Evolutionary conservation across 352 stramenopile genomes (phyloP), one percentile per base, ranked within the genome.

Genomic region (Phytophthora litchii): DNA sequence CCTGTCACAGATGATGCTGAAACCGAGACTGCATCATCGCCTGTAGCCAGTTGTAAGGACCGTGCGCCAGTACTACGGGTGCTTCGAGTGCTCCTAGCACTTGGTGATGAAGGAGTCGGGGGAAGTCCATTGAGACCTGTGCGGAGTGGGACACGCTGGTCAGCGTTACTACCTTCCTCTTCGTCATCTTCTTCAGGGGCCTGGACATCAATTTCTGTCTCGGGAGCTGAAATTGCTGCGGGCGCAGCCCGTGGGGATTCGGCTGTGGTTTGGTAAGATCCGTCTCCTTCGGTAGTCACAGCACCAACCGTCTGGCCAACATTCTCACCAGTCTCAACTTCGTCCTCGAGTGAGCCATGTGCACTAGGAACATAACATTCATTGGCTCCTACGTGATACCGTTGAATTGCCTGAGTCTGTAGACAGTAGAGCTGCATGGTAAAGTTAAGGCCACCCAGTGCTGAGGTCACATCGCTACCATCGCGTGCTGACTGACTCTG

Each of bases 341-440:
- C 74, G 9, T 82, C 64, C 61, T 88, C 78, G 5, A 84, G 56
- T 2, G 54, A 69, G n/a, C 56, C 58, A 4, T 60, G 61, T 6
- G 48, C 57, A 61, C 53, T 14, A 46, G 79, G 78, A 4, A 83
- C 31, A 47, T 80, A 92, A 55, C 83, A 94, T 41, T 76, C 75
- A 21, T 67, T 76, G 16, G 83, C 76, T 8, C 57, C 59, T 3
- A 94, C 83, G 23, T 89, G 77, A 63, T 94, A 94, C 10, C 86
- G 83, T 63, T 94, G 86, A 58, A 94, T 94, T 16, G 86, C 86
- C 16, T 92, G 80, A 1, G 86, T 92, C 60, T 94, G 86, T 7
- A 92, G 55, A 41, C 80, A 89, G 41, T 89, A 94, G 6, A 92
- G 65, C 60, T 92, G 83, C 83, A 94, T 94, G 9, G 73, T 79